A percentile compares a stretch with the other conserved stretches of the same genome.
These are phyloP conservation scores for Trichoderma hamatum DNA, from an alignment of 2,329 filamentous ascomycete genomes.

Conservation along the genomic window DNA sequence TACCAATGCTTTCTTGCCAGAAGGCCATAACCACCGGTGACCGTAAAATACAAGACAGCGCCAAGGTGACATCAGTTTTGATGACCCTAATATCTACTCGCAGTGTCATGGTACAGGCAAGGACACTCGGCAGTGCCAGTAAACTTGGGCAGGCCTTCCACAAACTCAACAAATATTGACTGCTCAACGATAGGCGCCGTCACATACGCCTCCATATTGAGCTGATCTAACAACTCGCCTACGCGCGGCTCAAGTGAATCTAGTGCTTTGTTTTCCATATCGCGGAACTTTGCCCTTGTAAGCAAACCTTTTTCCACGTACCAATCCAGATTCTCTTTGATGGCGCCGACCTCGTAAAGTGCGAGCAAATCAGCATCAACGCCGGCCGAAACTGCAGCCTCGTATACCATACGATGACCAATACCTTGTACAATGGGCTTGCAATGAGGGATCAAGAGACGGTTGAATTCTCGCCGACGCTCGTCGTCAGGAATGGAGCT, in stretches of 20 bases:
- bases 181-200: slow-evolving; percentile 7
- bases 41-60: not conserved
- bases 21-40: not conserved
- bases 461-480: slow-evolving; percentile 31
- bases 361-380: slow-evolving; percentile 21
- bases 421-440: slow-evolving; percentile 34
- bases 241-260: not conserved
- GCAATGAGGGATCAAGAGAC: slow-evolving; percentile 34
- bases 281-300: not conserved
- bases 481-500: slow-evolving; percentile 19
- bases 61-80: not conserved
- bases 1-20: not conserved
- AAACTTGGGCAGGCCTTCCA: too few species aligned
- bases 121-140: too few species aligned
- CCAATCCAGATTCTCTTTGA: slow-evolving; percentile 28
- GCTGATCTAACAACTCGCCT: slow-evolving; percentile 11
- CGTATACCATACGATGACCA: slow-evolving; percentile 38
- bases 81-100: not conserved
- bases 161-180: too few species aligned
- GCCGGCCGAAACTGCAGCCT: slow-evolving; percentile 29
- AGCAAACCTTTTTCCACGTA: slow-evolving; percentile 20
- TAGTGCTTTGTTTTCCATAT: not conserved
- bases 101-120: too few species aligned
- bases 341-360: slow-evolving; percentile 27
- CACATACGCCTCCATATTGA: not conserved